phyloP scores from a whole-genome alignment of 768 basidiomycete species.

The Mycena haematopus region DNA sequence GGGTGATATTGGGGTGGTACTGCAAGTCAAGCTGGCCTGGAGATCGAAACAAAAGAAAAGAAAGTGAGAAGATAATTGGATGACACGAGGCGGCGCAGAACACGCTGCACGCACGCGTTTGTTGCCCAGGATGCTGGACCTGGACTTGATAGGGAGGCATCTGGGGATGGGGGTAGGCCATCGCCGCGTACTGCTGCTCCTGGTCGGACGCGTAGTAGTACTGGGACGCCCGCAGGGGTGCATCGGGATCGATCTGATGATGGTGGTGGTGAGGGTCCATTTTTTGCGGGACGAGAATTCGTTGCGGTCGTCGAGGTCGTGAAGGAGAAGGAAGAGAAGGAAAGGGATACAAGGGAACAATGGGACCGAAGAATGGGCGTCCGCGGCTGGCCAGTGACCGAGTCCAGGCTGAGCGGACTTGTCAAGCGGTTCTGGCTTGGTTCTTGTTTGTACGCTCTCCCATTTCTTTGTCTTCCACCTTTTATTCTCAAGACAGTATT shows the following conservation, averaged over 20 bases:
- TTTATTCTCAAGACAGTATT: not conserved
- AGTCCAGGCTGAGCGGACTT: not conserved
- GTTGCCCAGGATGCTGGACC: slow-evolving; percentile 59
- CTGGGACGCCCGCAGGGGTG: slow-evolving; percentile 36
- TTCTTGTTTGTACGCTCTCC: not conserved
- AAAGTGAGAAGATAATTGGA: slow-evolving; percentile 59
- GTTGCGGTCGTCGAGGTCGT: slow-evolving; percentile 44
- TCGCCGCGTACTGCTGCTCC: slow-evolving; percentile 51
- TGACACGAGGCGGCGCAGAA: slow-evolving; percentile 52
- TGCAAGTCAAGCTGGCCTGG: slow-evolving; percentile 71
- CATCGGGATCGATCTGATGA: slow-evolving; percentile 55
- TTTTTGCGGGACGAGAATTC: slow-evolving; percentile 26
- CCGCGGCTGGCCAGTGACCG: slow-evolving; percentile 19
- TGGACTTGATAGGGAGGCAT: slow-evolving; percentile 62
- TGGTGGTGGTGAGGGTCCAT: slow-evolving; percentile 50
- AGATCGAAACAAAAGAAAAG: slow-evolving; percentile 46
- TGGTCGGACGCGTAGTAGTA: slow-evolving; percentile 65
- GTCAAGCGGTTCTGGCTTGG: not conserved
- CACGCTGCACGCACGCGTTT: slow-evolving; percentile 74
- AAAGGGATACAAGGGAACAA: slow-evolving; percentile 35
- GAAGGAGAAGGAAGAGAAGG: slow-evolving; percentile 43
- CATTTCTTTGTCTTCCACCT: not conserved
- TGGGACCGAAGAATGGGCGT: slow-evolving; percentile 34
- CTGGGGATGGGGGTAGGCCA: slow-evolving; percentile 55
- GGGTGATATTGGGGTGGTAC: slow-evolving; percentile 64